Conservation (phyloP, 2,329 filamentous ascomycete species). For the Didymosphaeria variabile region DNA sequence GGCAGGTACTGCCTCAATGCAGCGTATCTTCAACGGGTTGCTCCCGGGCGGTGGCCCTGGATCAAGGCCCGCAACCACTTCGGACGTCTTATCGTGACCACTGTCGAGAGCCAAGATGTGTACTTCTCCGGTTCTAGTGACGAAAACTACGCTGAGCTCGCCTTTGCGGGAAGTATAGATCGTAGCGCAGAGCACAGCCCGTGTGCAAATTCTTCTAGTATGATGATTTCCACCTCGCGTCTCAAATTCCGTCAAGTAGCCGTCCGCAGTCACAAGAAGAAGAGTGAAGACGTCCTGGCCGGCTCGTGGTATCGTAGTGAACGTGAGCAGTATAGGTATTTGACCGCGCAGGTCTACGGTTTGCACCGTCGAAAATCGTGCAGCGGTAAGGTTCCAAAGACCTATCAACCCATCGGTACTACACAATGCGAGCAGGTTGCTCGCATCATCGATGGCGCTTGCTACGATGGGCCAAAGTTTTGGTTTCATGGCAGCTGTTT, state of each 20-base stretch:
- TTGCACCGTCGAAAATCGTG: slow-evolving; percentile 63
- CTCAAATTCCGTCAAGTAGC: slow-evolving; percentile 67
- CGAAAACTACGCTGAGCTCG: slow-evolving; percentile 42
- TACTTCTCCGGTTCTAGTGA: slow-evolving; percentile 46
- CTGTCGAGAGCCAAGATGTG: slow-evolving; percentile 41
- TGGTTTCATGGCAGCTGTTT: slow-evolving; percentile 45
- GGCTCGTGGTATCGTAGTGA: slow-evolving; percentile 42
- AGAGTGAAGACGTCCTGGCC: slow-evolving; percentile 54
- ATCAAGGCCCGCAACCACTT: slow-evolving; percentile 46
- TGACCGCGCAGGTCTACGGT: slow-evolving; percentile 65
- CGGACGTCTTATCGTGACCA: slow-evolving; percentile 37
- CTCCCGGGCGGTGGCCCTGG: slow-evolving; percentile 46
- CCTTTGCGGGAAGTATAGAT: slow-evolving; percentile 39
- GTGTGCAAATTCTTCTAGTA: slow-evolving; percentile 40
- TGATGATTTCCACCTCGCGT: slow-evolving; percentile 53
- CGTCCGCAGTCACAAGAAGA: slow-evolving; percentile 71
- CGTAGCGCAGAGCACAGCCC: slow-evolving; percentile 37
- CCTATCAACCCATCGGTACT: slow-evolving; percentile 66
- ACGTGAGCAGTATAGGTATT: slow-evolving; percentile 71
- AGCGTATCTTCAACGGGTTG: slow-evolving; percentile 59
- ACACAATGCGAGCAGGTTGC: slow-evolving; percentile 72
- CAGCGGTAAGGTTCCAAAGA: slow-evolving; percentile 70
- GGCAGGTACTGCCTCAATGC: slow-evolving; percentile 67
- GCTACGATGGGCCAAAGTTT: slow-evolving; percentile 61
- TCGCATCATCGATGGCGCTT: slow-evolving; percentile 70